Evolutionary conservation across 805 yeast genomes (phyloP), one percentile per base, ranked within the genome.

Genomic region (Ogataea kodamae): DNA sequence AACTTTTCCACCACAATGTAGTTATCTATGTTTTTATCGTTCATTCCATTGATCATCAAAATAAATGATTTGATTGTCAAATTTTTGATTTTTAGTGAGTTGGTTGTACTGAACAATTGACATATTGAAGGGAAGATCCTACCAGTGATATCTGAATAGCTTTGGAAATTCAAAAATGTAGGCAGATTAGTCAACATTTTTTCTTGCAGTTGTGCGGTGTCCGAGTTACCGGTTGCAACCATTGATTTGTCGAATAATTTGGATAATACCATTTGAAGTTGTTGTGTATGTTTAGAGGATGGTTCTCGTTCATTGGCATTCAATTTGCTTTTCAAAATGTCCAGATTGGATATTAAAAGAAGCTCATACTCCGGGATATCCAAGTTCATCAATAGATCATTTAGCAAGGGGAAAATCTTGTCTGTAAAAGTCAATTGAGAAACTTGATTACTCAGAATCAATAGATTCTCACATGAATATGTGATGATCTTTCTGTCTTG

Each of bases 361-460:
- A 54, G 34, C 26, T 63, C 57, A 28, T 53, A 55, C 7, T 49
- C 41, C 12, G 57, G 48, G 22, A 64, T 48, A 23, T 57, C 53
- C 7, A 49, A 33, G 14, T 43, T 47, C 9, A 33, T 40, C 2
- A 55, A 40, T 5, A 48, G 48, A 36, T 45, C 57, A 28, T 60
- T 57, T 34, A 70, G 47, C 12, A 54, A 45, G 15, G 81, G 79
- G 48, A 73, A 70, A 8, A 87, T 68, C 37, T 74, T 66, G 46
- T 86, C 95, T 38, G 76, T 74, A 55, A 90, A 92, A 1, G 95
- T 72, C 28, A 88, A 65, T 45, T 79, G 80, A 3, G 96, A 85
- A 44, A 90, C 60, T 5, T 68, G 68, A 15, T 71, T 58, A 4
- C 94, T 86, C 31, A 87, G 73, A 8, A 67, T 59, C 10, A 88